Percentiles rank a stretch among this genome's conserved stretches.
phyloP scores from a whole-genome alignment of 192 early-diverging fungal genomes.

The Allomyces macrogynus region DNA sequence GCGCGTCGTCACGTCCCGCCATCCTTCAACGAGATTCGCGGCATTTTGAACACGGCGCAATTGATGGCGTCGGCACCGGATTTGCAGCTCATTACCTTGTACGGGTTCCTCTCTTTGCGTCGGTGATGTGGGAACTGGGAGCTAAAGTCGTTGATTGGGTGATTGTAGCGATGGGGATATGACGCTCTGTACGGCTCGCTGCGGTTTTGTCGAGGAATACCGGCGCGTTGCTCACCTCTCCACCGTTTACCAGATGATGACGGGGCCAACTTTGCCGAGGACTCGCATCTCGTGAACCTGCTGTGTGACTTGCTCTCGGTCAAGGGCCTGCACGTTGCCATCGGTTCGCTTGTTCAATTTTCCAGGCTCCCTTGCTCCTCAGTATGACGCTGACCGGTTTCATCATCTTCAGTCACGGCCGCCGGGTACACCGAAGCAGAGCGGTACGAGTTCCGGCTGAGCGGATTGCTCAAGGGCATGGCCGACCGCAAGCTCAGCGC shows the following conservation, averaged over 20 bases:
- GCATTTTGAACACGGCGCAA: slow-evolving; percentile 80
- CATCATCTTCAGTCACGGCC: slow-evolving; percentile 41
- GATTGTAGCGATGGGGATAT: slow-evolving; percentile 61
- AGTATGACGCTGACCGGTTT: too few relatives aligned
- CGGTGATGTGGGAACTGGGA: too few relatives aligned
- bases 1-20: slow-evolving; percentile 67
- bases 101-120: slow-evolving; percentile 5
- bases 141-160: background rate
- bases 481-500: slow-evolving; percentile 18
- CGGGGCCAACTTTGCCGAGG: slow-evolving; percentile 56
- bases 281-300: slow-evolving; percentile 39
- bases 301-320: slow-evolving; percentile 41
- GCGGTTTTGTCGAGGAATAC: too few relatives aligned
- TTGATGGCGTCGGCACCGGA: slow-evolving; percentile 48
- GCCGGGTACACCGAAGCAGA: slow-evolving; percentile 57
- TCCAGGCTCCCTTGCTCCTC: too few relatives aligned
- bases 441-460: slow-evolving; percentile 56
- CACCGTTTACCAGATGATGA: slow-evolving; percentile 31
- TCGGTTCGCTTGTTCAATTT: slow-evolving; percentile 6
- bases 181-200: slow-evolving; percentile 37
- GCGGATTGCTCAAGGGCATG: slow-evolving; percentile 53
- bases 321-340: slow-evolving; percentile 46
- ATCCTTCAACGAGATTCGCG: slow-evolving; percentile 77
- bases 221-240: too few relatives aligned
- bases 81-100: slow-evolving; percentile 66